Percentiles rank a stretch among this genome's conserved stretches.
phyloP scores from a whole-genome alignment of 1,284 basidiomycete species.

The Sutorius eximius region DNA sequence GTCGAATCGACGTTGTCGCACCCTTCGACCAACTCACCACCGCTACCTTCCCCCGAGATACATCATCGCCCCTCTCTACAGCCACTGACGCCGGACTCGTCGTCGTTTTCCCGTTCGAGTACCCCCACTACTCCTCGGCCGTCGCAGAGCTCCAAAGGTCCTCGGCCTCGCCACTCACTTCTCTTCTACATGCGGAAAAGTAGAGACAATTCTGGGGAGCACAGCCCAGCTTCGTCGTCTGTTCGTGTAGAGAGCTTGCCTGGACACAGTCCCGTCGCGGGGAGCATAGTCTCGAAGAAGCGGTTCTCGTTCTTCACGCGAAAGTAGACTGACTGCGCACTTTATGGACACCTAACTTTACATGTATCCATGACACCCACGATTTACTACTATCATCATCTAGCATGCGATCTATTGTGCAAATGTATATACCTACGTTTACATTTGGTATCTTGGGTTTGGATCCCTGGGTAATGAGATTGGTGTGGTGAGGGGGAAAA shows the following conservation, averaged over 20 bases:
- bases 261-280: slow-evolving; percentile 11
- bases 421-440: slow-evolving; percentile 12
- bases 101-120: slow-evolving; percentile 34
- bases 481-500: slow-evolving; percentile 8
- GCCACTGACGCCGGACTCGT: slow-evolving; percentile 32
- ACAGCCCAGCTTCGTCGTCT: slow-evolving; percentile 29
- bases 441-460: not conserved
- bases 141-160: slow-evolving; percentile 27
- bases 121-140: slow-evolving; percentile 32
- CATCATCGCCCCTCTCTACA: slow-evolving; percentile 31
- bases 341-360: slow-evolving; percentile 12
- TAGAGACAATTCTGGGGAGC: slow-evolving; percentile 19
- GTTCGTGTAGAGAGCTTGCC: slow-evolving; percentile 22
- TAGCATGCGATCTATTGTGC: slow-evolving; percentile 19
- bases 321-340: slow-evolving; percentile 23
- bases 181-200: slow-evolving; percentile 35
- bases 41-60: slow-evolving; percentile 22
- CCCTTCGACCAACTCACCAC: slow-evolving; percentile 20
- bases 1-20: slow-evolving; percentile 22
- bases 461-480: not conserved
- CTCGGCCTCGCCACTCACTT: slow-evolving; percentile 29
- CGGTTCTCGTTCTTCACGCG: slow-evolving; percentile 33
- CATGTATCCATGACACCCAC: slow-evolving; percentile 20
- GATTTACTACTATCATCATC: slow-evolving; percentile 11
- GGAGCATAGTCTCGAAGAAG: slow-evolving; percentile 21